These are phyloP conservation scores for Scheffersomyces segobiensis DNA, from an alignment of 1,139 yeast species.

Conservation along the genomic window DNA sequence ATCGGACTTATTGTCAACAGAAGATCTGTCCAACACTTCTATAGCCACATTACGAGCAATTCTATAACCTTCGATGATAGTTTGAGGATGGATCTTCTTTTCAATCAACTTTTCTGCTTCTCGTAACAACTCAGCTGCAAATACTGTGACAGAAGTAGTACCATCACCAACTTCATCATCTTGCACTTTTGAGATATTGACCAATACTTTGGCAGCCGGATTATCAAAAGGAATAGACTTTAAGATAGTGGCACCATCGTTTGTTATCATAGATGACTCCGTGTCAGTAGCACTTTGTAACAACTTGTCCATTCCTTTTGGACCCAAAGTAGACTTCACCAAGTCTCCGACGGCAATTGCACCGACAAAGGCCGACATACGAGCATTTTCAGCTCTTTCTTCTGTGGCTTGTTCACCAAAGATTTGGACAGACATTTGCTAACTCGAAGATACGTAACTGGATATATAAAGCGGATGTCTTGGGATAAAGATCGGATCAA, in stretches of 20 bases:
- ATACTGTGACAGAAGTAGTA: constrained; percentile 95
- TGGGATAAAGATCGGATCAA: not conserved
- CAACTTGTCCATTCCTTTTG: constrained; percentile 97
- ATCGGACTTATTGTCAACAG: constrained; percentile 72
- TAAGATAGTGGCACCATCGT: constrained; percentile 97
- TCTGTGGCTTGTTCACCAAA: constrained; percentile 97
- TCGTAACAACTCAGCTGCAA: constrained; percentile 82
- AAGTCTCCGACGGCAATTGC: constrained; percentile 98
- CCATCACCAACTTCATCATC: constrained; percentile 99
- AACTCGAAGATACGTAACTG: not conserved
- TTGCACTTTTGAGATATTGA: constrained; percentile 93
- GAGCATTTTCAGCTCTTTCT: constrained; percentile 97
- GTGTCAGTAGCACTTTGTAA: constrained; percentile 85
- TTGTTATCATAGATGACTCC: constrained; percentile 74
- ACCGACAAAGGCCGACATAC: constrained; percentile 95
- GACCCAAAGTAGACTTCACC: constrained; percentile 94
- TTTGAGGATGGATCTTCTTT: constrained; percentile 95
- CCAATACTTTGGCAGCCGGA: constrained; percentile 97
- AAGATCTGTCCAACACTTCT: constrained; percentile 71
- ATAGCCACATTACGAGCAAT: constrained; percentile 84
- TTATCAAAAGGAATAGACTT: constrained; percentile 94
- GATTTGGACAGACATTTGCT: constrained; percentile 75
- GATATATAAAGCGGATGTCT: not conserved
- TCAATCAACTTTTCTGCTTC: constrained; percentile 95
- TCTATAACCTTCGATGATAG: constrained; percentile 93